phyloP scores from a whole-genome alignment of 1,139 yeast species.

The Saccharomycopsis phalli region DNA sequence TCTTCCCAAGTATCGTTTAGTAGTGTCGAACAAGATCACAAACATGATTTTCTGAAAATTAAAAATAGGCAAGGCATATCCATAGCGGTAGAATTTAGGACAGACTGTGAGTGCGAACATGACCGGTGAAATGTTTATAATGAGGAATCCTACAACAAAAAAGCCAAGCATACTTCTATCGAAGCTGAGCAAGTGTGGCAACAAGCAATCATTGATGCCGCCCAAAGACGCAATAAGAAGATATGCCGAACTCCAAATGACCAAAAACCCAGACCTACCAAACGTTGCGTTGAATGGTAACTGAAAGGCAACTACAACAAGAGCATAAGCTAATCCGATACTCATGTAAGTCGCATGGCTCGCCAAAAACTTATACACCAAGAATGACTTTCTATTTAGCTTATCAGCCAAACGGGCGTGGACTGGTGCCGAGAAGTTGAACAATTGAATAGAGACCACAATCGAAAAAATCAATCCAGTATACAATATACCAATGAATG shows the following conservation, averaged over 20 bases:
- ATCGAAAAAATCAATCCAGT: slow-evolving; percentile 12
- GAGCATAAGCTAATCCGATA: slow-evolving; percentile 36
- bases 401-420: slow-evolving; percentile 35
- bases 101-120: slow-evolving; percentile 39
- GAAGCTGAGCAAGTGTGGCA: slow-evolving; percentile 31
- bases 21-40: slow-evolving; percentile 37
- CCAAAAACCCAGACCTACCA: slow-evolving; percentile 51
- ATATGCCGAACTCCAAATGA: slow-evolving; percentile 38
- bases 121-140: slow-evolving; percentile 39
- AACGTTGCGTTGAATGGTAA: slow-evolving; percentile 30
- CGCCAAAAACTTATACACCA: slow-evolving; percentile 32
- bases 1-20: slow-evolving; percentile 40
- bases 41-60: slow-evolving; percentile 40
- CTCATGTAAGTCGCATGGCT: slow-evolving; percentile 37
- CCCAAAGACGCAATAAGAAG: slow-evolving; percentile 43
- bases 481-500: slow-evolving; percentile 10
- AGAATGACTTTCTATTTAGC: slow-evolving; percentile 31
- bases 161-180: slow-evolving; percentile 40
- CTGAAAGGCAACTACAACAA: slow-evolving; percentile 39
- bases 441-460: slow-evolving; percentile 29
- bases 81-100: slow-evolving; percentile 39
- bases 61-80: slow-evolving; percentile 44
- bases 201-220: slow-evolving; percentile 38
- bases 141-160: slow-evolving; percentile 37
- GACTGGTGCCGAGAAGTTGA: slow-evolving; percentile 40